Conservation (phyloP, 2,329 filamentous ascomycete genomes). For the Arthrinium puccinioides region DNA sequence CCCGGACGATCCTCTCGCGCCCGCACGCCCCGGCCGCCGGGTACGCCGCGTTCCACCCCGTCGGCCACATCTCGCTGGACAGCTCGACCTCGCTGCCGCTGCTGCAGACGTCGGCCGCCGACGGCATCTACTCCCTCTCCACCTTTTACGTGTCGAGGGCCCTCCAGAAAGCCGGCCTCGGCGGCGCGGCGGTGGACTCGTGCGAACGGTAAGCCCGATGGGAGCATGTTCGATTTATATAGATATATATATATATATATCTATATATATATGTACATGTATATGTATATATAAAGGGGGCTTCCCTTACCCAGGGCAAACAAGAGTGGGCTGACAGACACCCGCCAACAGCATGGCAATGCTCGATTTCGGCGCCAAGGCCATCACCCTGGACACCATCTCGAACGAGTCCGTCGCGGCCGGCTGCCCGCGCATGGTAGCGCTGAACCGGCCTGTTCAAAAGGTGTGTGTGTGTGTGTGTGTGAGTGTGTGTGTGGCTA, state of each 20-base stretch:
- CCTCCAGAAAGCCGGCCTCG: constrained; percentile 15
- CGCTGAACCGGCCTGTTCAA: constrained; percentile 9
- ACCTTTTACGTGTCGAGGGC: constrained; percentile 17
- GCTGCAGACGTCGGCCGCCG: constrained; percentile 9
- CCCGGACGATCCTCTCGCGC: constrained; percentile 10
- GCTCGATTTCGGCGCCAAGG: constrained; percentile 13
- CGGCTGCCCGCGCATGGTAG: constrained; percentile 14
- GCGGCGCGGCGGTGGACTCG: constrained; percentile 10
- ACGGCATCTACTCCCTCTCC: constrained; percentile 14
- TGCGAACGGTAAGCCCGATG: constrained; percentile 13
- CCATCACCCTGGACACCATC: constrained; percentile 15
- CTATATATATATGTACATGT: too few species aligned
- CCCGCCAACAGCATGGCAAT: constrained; percentile 13
- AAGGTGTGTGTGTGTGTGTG: constrained; percentile 10
- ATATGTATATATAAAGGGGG: too few species aligned
- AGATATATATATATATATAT: too few species aligned
- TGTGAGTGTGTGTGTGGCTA: too few species aligned
- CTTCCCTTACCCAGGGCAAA: too few species aligned
- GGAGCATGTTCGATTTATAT: too few species aligned
- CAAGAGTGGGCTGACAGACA: too few species aligned
- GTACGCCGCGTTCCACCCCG: constrained; percentile 14
- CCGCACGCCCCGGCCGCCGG: constrained; percentile 9
- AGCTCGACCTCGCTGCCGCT: constrained; percentile 8
- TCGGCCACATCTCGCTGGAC: constrained; percentile 24
- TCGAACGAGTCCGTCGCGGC: constrained; percentile 10